phyloP scores from a whole-genome alignment of 768 basidiomycete genomes.

The Glaciozyma antarctica region DNA sequence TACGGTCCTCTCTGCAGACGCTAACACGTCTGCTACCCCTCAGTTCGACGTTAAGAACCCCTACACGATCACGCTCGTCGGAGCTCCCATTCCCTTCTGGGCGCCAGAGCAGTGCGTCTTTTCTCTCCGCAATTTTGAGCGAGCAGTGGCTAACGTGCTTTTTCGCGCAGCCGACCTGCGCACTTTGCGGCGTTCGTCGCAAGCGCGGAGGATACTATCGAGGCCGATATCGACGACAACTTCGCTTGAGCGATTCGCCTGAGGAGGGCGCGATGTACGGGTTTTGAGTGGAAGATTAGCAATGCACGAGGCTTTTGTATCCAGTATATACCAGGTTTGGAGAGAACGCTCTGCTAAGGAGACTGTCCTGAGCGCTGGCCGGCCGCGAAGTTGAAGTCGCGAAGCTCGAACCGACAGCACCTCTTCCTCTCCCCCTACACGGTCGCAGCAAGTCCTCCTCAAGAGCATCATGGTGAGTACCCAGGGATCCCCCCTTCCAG shows the following conservation, averaged over 20 bases:
- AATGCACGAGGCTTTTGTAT: not conserved
- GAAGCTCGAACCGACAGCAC: too few species aligned
- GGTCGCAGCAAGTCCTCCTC: too few species aligned
- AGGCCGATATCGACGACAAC: constrained; percentile 27
- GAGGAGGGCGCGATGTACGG: not conserved
- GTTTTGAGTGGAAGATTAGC: not conserved
- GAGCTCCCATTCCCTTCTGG: constrained; percentile 33
- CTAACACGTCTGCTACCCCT: not conserved
- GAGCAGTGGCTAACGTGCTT: too few species aligned
- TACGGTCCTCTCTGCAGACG: not conserved
- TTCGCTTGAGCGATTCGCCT: constrained; percentile 7
- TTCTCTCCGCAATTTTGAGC: too few species aligned
- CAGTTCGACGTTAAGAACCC: constrained; percentile 32
- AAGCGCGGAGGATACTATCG: constrained; percentile 20
- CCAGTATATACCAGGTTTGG: too few species aligned
- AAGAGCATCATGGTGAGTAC: not conserved
- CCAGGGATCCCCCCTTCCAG: not conserved
- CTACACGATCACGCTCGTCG: constrained; percentile 33
- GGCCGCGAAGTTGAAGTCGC: too few species aligned
- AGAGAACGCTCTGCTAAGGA: too few species aligned
- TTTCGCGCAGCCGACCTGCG: constrained; percentile 15
- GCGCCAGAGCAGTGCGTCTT: constrained; percentile 15
- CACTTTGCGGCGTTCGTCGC: constrained; percentile 33
- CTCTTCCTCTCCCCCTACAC: too few species aligned
- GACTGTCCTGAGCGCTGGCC: too few species aligned